Conservation (phyloP, 225 moss, liverwort and hornwort genomes). For the Physcomitrium patens region DNA sequence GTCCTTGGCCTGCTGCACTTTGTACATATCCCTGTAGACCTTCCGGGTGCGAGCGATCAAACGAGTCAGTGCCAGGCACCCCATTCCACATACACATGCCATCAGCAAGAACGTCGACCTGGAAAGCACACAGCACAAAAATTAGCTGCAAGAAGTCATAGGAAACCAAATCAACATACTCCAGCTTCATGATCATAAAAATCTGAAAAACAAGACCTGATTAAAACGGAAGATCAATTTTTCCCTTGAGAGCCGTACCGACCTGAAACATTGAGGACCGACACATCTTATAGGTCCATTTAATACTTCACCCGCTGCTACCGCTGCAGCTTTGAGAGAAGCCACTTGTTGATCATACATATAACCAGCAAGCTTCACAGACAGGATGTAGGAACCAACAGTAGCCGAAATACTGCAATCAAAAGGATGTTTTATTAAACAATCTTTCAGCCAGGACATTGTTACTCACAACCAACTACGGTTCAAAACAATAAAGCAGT, state of each 20-base stretch:
- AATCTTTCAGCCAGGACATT: background rate
- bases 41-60: slow-evolving; percentile 81
- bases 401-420: slow-evolving; percentile 84
- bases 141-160: slow-evolving; percentile 26
- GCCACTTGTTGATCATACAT: slow-evolving; percentile 87
- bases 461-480: background rate
- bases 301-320: slow-evolving; percentile 55
- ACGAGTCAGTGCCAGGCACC: slow-evolving; percentile 72
- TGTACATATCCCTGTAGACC: slow-evolving; percentile 83
- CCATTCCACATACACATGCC: slow-evolving; percentile 87
- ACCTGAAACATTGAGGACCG: slow-evolving; percentile 92
- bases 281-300: slow-evolving; percentile 75
- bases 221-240: background rate
- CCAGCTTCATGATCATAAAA: background rate
- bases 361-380: slow-evolving; percentile 92
- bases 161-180: slow-evolving; percentile 11
- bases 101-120: slow-evolving; percentile 90
- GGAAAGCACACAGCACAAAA: slow-evolving; percentile 26
- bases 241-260: slow-evolving; percentile 18
- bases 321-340: slow-evolving; percentile 65
- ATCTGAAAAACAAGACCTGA: background rate
- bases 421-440: slow-evolving; percentile 24
- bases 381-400: slow-evolving; percentile 90
- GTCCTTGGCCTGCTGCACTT: slow-evolving; percentile 76
- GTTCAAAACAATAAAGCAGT: slow-evolving; percentile 6